Base-by-base conservation (phyloP, 2,329 filamentous ascomycete genomes). In the Aspergillus fumigatiaffinis region DNA sequence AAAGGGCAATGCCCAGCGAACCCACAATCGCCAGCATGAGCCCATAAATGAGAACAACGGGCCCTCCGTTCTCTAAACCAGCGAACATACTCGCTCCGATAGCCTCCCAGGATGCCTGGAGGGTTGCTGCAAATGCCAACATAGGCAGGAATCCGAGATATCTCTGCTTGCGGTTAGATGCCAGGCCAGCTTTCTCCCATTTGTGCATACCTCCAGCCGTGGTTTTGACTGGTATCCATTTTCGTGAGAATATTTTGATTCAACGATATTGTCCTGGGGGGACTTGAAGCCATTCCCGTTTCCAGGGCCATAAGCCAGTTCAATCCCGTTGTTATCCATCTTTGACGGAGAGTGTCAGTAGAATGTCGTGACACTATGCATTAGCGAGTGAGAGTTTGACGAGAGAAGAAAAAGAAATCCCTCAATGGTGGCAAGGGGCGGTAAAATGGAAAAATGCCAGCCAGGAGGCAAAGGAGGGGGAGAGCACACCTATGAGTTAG, bases 81-180 rank as follows among this genome's bases (percentile, higher is more conserved):
- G 58, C 35, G 1, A 53, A 52, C 17, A 62, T 41, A 20, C 58
- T 62, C 3, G 42, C 56, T 12, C 54, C 58, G 8, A 62, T 28
- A 20, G 54, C 63, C 61, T 73, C 71, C 72, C 72, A 74, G 28
- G 71, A 72, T 28, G 67, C 67, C 56, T 71, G 69, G 26, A 71
- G 60, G 6, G 71, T 69, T 41, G 66, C 65, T 14, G 70, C 70
- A 29, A 73, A 71, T 8, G 70, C 69, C 26, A 72, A 58, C 20
- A 69, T 70, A 8, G 71, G 69, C 48, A 73, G 57, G 21, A 70
- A 68, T 3, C 63, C 61, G 52, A 71, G 71, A 42, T 68, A 60
- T 48, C 58, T 46, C 60, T 54, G 17, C 2, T 20, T 20, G 8
- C 12, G 9, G 10, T 41, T 46, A n/a, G 10, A 8, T 29, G 3